Evolutionary conservation across 2,329 filamentous ascomycete genomes (phyloP), one percentile per base, ranked within the genome.

Genomic region (Colletotrichum sp.): DNA sequence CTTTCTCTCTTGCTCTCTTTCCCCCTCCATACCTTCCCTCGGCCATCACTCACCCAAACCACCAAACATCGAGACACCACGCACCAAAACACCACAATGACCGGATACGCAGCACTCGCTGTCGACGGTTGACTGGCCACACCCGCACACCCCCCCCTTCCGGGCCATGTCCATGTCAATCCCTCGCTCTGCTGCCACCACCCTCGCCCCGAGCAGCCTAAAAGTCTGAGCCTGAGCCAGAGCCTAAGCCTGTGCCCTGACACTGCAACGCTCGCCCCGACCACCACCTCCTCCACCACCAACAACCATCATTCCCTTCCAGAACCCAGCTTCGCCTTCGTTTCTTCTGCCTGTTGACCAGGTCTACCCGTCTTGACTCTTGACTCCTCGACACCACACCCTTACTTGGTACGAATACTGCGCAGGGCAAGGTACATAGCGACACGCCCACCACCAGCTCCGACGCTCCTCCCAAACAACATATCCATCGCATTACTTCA

Each of bases 271-370:
- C 56, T 52, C 56, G 55, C 30, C 28, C 56, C 56, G 67, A 62
- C 58, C 68, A 28, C 25, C 56, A n/a, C 56, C 25, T 6, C 56
- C 56, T 25, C 56, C 10, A 8, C 56, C 28, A 18, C 27, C 36
- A 55, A 6, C 48, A 56, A 56, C 52, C 55, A 18, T 28, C 13
- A 28, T 34, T 43, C 55, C 67, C 55, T 62, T 48, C 28, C 67
- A 36, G 25, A 22, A 61, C 39, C 30, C 66, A 32, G 43, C 43
- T 52, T 36, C 64, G 64, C 55, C 70, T 73, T 73, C 69, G 73
- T 68, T 75, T 75, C 70, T 73, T 75, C 70, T 75, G 73, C 73
- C 69, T 73, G 70, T 75, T 73, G 73, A 75, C 70, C 70, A 73
- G 73, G 73, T 73, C 43, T 48, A 68, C 73, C 64, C 70, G 34